Evolutionary conservation across 2,329 filamentous ascomycete species (phyloP).

Genomic region (Arthroderma sp.): DNA sequence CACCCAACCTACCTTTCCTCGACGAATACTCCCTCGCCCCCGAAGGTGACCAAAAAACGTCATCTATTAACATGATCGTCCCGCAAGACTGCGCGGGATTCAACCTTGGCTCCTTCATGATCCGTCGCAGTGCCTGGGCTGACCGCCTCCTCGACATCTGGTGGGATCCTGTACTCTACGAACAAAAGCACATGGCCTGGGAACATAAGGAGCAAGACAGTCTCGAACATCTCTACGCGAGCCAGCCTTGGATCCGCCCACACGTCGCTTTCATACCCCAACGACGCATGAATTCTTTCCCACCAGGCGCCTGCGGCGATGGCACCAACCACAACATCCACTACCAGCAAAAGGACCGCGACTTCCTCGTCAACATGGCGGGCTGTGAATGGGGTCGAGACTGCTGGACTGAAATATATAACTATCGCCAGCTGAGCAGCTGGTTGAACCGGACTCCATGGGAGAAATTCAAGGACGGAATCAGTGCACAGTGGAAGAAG

Average conservation of each 20-base stretch:
- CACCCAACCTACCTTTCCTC: slow-evolving; percentile 59
- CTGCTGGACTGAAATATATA: slow-evolving; percentile 97
- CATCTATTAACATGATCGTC: slow-evolving; percentile 76
- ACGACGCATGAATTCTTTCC: slow-evolving; percentile 88
- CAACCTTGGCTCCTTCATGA: slow-evolving; percentile 91
- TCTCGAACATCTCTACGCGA: slow-evolving; percentile 77
- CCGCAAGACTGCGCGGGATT: slow-evolving; percentile 93
- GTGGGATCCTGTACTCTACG: slow-evolving; percentile 97
- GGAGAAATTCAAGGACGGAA: slow-evolving; percentile 44
- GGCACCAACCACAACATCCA: slow-evolving; percentile 57
- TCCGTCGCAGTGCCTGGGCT: slow-evolving; percentile 74
- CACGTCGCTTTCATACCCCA: slow-evolving; percentile 83
- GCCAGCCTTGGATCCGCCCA: slow-evolving; percentile 83
- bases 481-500: slow-evolving; percentile 14
- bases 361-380: slow-evolving; percentile 97
- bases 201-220: slow-evolving; percentile 98
- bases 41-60: slow-evolving; percentile 60
- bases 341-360: slow-evolving; percentile 70
- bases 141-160: slow-evolving; percentile 86
- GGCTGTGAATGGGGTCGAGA: slow-evolving; percentile 94
- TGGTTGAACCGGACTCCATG: slow-evolving; percentile 71
- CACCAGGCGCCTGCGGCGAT: slow-evolving; percentile 66
- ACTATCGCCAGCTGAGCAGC: slow-evolving; percentile 83
- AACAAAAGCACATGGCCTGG: slow-evolving; percentile 98
- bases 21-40: slow-evolving; percentile 60